Base-by-base conservation (phyloP, 108 stramenopile genomes). In the Halocafeteria seosinensis region DNA sequence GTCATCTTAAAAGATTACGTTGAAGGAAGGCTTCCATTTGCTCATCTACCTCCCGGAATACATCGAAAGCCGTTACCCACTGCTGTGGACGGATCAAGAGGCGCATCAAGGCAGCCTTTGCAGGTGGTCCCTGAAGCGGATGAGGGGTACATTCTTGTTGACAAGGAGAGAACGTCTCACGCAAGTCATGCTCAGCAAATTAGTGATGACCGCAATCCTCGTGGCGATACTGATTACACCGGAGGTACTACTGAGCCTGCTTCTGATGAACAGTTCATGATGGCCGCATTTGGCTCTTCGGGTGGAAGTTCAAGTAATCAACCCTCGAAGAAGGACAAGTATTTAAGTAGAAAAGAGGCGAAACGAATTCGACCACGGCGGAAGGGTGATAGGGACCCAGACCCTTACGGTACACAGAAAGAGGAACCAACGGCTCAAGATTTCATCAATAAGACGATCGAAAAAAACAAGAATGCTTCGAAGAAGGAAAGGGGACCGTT, bases 1-100 rank as follows among this genome's bases (percentile, higher is more conserved):
- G 76, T 89, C 33, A 69, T 99, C 17, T 77, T 99, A 50, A 88
- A 88, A 74, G 97, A 95, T 68, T 96, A 90, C 73, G 88, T 85
- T 26, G 78, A 82, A 55, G 97, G 94, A 47, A 87, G 80, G 32
- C 70, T 99, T 23, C 65, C 95, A 50, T 96, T 86, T 71, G 88
- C 88, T 64, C 90, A 92, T 64, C 64, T 91, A 29, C 97, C 97
- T 17, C 90, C 83, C 2, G 76, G 85, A 11, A 70, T 84, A 38
- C n/a, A 64, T 38, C 1, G 33, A n/a, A 8, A 31, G 24, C 58
- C 13, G 74, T 80, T 64, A 85, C 81, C 72, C 65, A 82, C 1
- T 62, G 81, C 37, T 73, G 77, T 36, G 84, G 76, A 50, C 71
- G 82, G 62, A 67, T 29, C 64, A 74, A 28, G 31, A 57, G 58